Percentiles rank a stretch among this genome's conserved stretches.
These are phyloP conservation scores for Colletotrichum musicola DNA, from an alignment of 2,329 filamentous ascomycete species.

Conservation along the genomic window DNA sequence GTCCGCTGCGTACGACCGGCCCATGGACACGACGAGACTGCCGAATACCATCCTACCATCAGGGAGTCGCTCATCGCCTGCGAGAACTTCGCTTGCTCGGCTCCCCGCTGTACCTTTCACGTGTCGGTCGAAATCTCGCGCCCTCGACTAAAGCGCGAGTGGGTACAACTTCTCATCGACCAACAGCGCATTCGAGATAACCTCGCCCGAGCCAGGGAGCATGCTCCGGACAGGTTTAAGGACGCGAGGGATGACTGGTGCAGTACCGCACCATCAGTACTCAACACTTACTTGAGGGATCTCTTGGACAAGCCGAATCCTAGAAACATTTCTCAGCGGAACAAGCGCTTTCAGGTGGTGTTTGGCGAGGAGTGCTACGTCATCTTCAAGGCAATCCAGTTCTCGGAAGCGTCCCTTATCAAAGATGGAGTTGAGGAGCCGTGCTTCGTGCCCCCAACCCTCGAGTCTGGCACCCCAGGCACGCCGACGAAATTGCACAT, in stretches of 20 bases:
- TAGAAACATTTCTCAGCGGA: constrained; percentile 66
- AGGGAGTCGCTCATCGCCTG: constrained; percentile 47
- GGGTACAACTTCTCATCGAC: constrained; percentile 60
- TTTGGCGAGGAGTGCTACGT: constrained; percentile 64
- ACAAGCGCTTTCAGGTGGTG: constrained; percentile 67
- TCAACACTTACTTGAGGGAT: constrained; percentile 66
- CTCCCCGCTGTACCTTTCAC: constrained; percentile 55
- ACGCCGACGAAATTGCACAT: constrained; percentile 53
- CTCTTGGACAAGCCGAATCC: constrained; percentile 52
- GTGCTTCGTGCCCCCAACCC: constrained; percentile 50
- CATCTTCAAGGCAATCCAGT: constrained; percentile 64
- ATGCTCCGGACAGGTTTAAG: constrained; percentile 63
- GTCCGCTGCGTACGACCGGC: constrained; percentile 16
- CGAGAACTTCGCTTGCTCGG: constrained; percentile 52
- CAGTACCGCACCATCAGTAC: constrained; percentile 56
- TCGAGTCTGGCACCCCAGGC: constrained; percentile 46
- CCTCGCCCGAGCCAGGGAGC: constrained; percentile 52
- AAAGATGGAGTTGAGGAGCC: constrained; percentile 56
- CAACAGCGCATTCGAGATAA: constrained; percentile 56
- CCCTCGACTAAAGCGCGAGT: constrained; percentile 59
- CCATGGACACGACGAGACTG: neutral
- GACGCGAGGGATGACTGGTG: constrained; percentile 56
- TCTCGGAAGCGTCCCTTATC: constrained; percentile 55
- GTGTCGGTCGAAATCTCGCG: constrained; percentile 62
- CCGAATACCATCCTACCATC: constrained; percentile 35